Evolutionary conservation across 148 eudicot species (phyloP).

Genomic region (Nyssa sinensis): DNA sequence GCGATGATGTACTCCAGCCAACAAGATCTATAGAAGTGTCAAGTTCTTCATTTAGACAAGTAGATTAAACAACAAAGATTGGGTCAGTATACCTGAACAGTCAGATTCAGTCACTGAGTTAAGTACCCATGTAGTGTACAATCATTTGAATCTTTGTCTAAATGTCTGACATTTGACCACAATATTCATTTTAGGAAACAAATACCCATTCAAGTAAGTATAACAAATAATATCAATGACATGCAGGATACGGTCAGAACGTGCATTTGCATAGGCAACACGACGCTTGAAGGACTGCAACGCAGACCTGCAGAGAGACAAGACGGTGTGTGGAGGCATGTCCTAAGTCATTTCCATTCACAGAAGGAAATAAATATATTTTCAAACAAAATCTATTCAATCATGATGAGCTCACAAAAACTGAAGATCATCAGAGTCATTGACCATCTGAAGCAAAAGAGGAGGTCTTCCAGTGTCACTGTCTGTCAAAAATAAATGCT

Average conservation of each 20-base stretch:
- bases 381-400: not conserved
- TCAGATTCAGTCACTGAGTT: no score
- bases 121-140: no score
- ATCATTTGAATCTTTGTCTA: no score
- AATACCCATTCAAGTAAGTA: not conserved
- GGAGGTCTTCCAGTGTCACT: slow-evolving; percentile 64
- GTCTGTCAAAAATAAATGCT: slow-evolving; percentile 74
- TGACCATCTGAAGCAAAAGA: slow-evolving; percentile 73
- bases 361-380: not conserved
- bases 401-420: slow-evolving; percentile 63
- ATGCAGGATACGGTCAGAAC: slow-evolving; percentile 77
- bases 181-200: not conserved
- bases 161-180: not conserved
- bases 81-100: no score
- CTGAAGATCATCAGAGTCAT: slow-evolving; percentile 62
- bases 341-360: not conserved
- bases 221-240: not conserved
- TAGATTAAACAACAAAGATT: not conserved
- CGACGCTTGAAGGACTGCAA: slow-evolving; percentile 73
- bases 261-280: slow-evolving; percentile 78
- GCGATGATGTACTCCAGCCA: slow-evolving; percentile 91
- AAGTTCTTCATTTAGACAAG: slow-evolving; percentile 32
- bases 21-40: slow-evolving; percentile 66
- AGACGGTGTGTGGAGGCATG: slow-evolving; percentile 13
- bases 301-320: slow-evolving; percentile 66